Evolutionary conservation across 768 basidiomycete genomes (phyloP), one percentile per base, ranked within the genome.

Genomic region (Leucosporidium scottii): DNA sequence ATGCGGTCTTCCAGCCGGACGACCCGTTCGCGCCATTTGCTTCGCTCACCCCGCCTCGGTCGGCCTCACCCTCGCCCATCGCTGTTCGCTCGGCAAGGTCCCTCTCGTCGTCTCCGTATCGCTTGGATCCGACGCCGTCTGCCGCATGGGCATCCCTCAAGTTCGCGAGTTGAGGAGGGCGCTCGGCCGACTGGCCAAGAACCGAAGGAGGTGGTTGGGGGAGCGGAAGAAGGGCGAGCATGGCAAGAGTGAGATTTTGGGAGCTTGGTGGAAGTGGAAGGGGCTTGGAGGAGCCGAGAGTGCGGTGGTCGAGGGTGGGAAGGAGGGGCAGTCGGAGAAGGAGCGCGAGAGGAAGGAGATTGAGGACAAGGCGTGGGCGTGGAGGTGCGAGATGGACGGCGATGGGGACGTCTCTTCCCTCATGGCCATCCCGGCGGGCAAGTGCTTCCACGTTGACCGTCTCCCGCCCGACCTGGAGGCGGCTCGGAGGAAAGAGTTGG

Each of bases 41-140:
- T 69, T 72, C 53, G 71, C 71, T 1, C 71, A 72, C 34, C 71
- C 71, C 18, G 64, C 68, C n/a, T 69, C 68, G 1, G 48, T 69
- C 56, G 65, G 66, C 56, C 47, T 23, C 5, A 36, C 59, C 1
- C 68, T 72, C 57, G 62, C 71, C 2, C 49, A 17, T 6, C 59
- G 63, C 5, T 55, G 51, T 30, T 51, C 68, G 6, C 12, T 62
- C 28, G 69, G 59, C 21, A 34, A 39, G 20, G 39, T 44, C 23
- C 65, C 71, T 18, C 71, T 72, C 36, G 71, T 72, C 25, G 6
- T 69, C 12, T 63, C 53, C 55, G 62, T 72, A 31, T 64, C 63
- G 10, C 63, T 69, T 36, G 59, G 17, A 9, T 23, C 50, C 34
- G 71, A 72, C 50, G 51, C 67, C 44, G 61, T 72, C 23, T 51